Evolutionary conservation across 192 early-diverging fungal genomes (phyloP), one percentile per base, ranked within the genome.

Genomic region (Coemansia guatemalensis): DNA sequence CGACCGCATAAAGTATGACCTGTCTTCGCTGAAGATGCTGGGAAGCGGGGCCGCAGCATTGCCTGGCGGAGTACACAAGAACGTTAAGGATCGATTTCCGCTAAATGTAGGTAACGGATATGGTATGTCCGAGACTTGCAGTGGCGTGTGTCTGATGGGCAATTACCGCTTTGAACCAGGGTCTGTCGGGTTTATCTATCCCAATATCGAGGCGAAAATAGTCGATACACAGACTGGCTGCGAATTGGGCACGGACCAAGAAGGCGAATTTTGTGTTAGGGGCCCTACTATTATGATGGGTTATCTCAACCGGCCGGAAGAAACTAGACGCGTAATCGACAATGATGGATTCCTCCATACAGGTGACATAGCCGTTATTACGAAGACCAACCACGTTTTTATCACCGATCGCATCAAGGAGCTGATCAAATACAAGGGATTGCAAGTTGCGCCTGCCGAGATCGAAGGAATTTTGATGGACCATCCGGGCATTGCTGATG

Each of bases 361-460:
- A 7, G 89, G 89, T 27, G 95, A 98, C 67, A 76, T 98, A 27
- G 93, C 84, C 1, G 51, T 83, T 12, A 71, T 88, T 8, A 88
- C 92, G 60, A 71, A 71, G 24, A 50, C 86, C 3, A 89, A 88
- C 8, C 68, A 85, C 53, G 85, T 88, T 57, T 87, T 73, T 65
- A 83, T 88, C 29, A 81, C 85, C 11, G 90, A 90, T 65, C 87
- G 95, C 6, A 60, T 90, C 22, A 96, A 95, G 81, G 91, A 94
- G 59, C 84, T 96, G 48, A 95, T 95, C 77, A 97, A 97, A 69
- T 95, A 93, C 87, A 95, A 97, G 67, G 85, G 87, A 0, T 68
- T 84, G 63, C 82, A 85, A 74, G 89, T 97, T 5, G 82, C 93
- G 0, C 93, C 94, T 1, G 90, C 93, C 5, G 93, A 97, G 69